Conservation (phyloP, 148 eudicot genomes). For the Salicornia ramosissima region DNA sequence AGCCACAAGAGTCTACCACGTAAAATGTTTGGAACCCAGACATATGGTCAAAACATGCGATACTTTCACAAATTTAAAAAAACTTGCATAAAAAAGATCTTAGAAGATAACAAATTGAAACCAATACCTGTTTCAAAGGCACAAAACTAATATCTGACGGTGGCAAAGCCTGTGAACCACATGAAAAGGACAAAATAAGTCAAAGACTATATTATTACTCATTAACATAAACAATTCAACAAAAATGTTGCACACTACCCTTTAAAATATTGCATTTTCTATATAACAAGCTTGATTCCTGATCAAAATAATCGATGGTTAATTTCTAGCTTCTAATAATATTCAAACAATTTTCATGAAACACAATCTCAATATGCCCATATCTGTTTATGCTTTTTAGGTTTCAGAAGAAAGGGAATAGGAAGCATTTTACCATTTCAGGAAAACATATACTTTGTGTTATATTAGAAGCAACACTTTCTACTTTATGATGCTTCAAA, state of each 20-base stretch:
- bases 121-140: conserved; percentile 78
- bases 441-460: no score
- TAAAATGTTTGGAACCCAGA: not conserved
- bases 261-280: no score
- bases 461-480: no score
- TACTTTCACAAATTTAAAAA: not conserved
- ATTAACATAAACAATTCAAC: not conserved
- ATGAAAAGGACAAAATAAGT: conserved; percentile 7
- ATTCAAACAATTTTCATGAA: not conserved
- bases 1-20: not conserved
- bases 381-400: not conserved
- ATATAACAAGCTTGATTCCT: no score
- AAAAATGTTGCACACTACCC: no score
- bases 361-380: not conserved
- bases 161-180: conserved; percentile 64
- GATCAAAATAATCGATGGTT: no score
- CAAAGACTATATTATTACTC: not conserved
- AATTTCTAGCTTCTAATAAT: not conserved
- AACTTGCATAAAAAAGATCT: not conserved
- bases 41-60: not conserved
- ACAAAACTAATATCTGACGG: conserved; percentile 67
- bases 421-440: not conserved
- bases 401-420: not conserved
- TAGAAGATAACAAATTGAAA: not conserved
- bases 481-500: no score